phyloP scores from a whole-genome alignment of 1,139 yeast genomes.

The Yamadazyma pseudoaaseri region DNA sequence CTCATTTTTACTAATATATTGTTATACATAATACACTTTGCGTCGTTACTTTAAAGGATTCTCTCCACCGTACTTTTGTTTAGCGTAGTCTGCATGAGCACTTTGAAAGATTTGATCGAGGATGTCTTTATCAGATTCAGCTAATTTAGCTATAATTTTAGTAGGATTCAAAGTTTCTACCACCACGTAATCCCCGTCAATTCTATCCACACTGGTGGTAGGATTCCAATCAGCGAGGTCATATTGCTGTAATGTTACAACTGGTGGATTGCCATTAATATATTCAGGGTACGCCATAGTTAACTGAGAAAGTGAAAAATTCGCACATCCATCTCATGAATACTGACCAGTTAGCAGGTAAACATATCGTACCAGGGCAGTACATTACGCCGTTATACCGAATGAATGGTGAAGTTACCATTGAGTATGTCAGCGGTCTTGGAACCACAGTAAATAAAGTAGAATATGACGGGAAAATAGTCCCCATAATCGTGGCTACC shows the following conservation, averaged over 20 bases:
- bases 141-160: slow-evolving; percentile 42
- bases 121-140: slow-evolving; percentile 31
- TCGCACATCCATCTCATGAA: neutral
- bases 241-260: slow-evolving; percentile 42
- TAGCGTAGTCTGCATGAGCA: slow-evolving; percentile 38
- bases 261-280: slow-evolving; percentile 49
- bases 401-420: slow-evolving; percentile 25
- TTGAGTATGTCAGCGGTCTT: slow-evolving; percentile 32
- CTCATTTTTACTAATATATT: slow-evolving; percentile 58
- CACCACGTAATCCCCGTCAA: slow-evolving; percentile 36
- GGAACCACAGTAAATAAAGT: slow-evolving; percentile 39
- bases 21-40: neutral
- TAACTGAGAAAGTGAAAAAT: slow-evolving; percentile 2
- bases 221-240: slow-evolving; percentile 55
- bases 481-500: slow-evolving; percentile 64
- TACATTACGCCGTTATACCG: slow-evolving; percentile 34
- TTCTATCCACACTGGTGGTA: slow-evolving; percentile 48
- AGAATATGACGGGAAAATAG: slow-evolving; percentile 22
- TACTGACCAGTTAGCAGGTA: slow-evolving; percentile 2
- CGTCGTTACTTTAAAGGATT: too few relatives aligned
- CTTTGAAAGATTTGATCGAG: slow-evolving; percentile 46
- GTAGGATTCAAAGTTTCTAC: slow-evolving; percentile 48
- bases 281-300: slow-evolving; percentile 38
- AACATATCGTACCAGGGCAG: slow-evolving; percentile 75
- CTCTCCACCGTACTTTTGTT: slow-evolving; percentile 16